Evolutionary conservation across 768 basidiomycete genomes (phyloP).

Genomic region (Tulasnella sp.): DNA sequence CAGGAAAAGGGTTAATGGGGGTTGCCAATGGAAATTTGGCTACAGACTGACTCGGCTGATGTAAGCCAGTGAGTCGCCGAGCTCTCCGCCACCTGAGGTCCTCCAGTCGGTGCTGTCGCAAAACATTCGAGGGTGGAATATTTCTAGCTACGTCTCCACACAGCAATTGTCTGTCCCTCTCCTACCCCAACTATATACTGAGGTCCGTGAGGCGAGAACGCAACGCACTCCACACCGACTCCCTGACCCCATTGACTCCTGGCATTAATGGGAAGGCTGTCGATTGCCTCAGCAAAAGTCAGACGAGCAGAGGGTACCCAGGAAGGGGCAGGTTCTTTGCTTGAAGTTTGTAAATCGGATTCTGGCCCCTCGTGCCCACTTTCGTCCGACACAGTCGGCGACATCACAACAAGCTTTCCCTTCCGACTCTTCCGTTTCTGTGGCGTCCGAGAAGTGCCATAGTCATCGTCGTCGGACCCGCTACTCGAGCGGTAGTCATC

Average conservation of each 20-base stretch:
- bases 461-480: not conserved
- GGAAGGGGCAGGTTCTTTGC: not conserved
- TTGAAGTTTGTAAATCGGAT: not conserved
- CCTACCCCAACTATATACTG: not conserved
- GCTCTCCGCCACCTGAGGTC: not conserved
- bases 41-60: slow-evolving; percentile 11
- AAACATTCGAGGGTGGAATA: not conserved
- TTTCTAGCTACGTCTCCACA: not conserved
- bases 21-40: slow-evolving; percentile 1
- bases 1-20: not conserved
- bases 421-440: not conserved
- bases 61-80: not conserved
- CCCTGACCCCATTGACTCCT: not conserved
- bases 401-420: not conserved
- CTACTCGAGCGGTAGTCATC: not conserved
- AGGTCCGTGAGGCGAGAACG: not conserved
- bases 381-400: not conserved
- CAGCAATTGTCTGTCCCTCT: not conserved
- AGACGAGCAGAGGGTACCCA: not conserved
- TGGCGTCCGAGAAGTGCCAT: not conserved
- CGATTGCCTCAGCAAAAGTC: not conserved
- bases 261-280: not conserved
- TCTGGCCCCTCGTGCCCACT: not conserved
- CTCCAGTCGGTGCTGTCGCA: not conserved
- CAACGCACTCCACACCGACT: not conserved